Evolutionary conservation across 495 filamentous ascomycete genomes (phyloP), one percentile per base, ranked within the genome.

Genomic region (Mytilinidion resinicola): DNA sequence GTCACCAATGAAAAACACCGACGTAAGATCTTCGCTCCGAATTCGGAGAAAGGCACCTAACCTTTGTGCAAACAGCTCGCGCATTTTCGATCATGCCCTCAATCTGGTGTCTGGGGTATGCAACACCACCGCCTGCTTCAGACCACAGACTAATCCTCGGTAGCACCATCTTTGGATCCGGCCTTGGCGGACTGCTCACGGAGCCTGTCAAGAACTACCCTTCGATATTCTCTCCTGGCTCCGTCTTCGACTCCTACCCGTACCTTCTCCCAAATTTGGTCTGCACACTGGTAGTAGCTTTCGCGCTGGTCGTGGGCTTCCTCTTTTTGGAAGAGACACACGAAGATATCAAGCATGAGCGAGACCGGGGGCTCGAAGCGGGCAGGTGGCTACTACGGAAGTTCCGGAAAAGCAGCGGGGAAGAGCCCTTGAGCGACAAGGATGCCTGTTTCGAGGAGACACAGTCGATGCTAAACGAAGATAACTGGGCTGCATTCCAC

Each of bases 41-140:
- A 30, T 30, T 6, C 25, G 25, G 3, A 30, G 42, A 25, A 33
- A 14, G 55, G 49, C 49, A 61, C 9, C 5, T 66, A 36, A 63
- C 47, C 9, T 1, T 3, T 37, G 21, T 11, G 11, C 42, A 10
- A 8, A 41, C 58, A 89, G 87, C 90, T 55, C 88, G 86, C 46
- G 95, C 91, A 44, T 99, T 91, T 73, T 85, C 93, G 7, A 90
- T 98, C 66, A 96, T 98, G 93, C 93, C 93, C 1, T 88, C 96
- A 64, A 86, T 96, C 30, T 98, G 95, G 95, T 96, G 91, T 70
- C 74, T 98, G 63, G 93, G 93, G 84, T 87, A 57, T 47, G 61
- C 50, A 43, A 19, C 55, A 48, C 33, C 35, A 20, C 42, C 21
- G 60, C 20, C 34, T 11, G 11, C 4, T 42, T 60, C n/a, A 34